Evolutionary conservation across 441 rosid genomes (phyloP).

Genomic region (Viola pubescens): DNA sequence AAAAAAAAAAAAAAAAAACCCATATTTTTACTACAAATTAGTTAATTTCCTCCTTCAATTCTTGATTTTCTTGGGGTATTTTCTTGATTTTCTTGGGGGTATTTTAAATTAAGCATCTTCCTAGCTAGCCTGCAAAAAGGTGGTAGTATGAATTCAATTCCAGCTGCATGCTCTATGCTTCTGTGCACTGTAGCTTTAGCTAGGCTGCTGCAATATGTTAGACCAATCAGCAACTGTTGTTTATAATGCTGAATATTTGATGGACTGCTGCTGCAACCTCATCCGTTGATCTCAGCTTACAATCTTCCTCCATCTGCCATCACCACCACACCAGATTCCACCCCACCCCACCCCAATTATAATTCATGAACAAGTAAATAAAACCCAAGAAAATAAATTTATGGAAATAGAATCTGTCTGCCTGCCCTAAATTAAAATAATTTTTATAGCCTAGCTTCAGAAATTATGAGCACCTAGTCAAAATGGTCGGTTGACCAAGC

Average conservation of each 20-base stretch:
- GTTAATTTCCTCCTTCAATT: not conserved
- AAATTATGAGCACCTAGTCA: not conserved
- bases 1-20: no score
- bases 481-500: not conserved
- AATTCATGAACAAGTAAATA: not conserved
- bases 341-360: no score
- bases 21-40: not conserved
- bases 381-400: not conserved
- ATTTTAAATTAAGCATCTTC: no score
- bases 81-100: not conserved
- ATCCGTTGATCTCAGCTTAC: conserved; percentile 59
- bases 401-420: not conserved
- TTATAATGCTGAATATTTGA: conserved; percentile 44
- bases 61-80: not conserved
- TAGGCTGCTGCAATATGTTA: not conserved
- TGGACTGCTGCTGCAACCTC: conserved; percentile 63
- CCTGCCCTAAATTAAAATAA: no score
- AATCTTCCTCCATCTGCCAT: conserved; percentile 71
- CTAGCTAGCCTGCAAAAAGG: not conserved
- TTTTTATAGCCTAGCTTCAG: no score
- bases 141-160: not conserved
- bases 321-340: conserved; percentile 12
- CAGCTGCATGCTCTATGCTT: conserved; percentile 7
- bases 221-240: conserved; percentile 16
- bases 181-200: not conserved